These are phyloP conservation scores for Stipa capillata DNA, from an alignment of 176 grass and related monocot genomes.

Conservation along the genomic window DNA sequence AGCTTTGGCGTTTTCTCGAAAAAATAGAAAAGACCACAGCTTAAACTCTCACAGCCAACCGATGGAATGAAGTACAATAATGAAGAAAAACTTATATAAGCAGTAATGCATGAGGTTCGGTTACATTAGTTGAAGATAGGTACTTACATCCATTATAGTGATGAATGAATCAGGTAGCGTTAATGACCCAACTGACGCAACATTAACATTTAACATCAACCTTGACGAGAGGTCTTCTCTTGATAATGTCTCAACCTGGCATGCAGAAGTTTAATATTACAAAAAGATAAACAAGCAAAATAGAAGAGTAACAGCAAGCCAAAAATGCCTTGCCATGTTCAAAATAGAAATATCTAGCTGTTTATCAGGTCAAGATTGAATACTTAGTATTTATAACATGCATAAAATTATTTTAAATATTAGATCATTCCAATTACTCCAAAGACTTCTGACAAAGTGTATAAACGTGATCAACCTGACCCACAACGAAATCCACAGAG, in stretches of 20 bases:
- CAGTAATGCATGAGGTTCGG: background rate
- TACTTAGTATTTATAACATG: conserved; percentile 9
- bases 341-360: no score
- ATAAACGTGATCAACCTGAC: conserved; percentile 42
- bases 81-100: background rate
- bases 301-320: conserved; percentile 12
- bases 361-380: background rate
- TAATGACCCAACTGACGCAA: conserved; percentile 75
- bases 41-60: background rate
- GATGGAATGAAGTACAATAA: background rate
- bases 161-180: conserved; percentile 75
- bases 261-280: conserved; percentile 19
- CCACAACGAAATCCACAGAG: conserved; percentile 96
- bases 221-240: conserved; percentile 91
- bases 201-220: conserved; percentile 93
- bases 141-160: conserved; percentile 98
- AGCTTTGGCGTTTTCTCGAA: no score
- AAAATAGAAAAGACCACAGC: background rate
- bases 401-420: no score
- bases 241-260: conserved; percentile 75
- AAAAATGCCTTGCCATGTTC: no score
- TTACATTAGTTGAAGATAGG: conserved; percentile 11
- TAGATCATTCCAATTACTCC: no score
- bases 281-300: background rate
- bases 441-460: no score